A percentile compares a stretch with the other conserved stretches of the same genome.
phyloP scores from a whole-genome alignment of 163 green algal species.

The Scenedesmus sp. region DNA sequence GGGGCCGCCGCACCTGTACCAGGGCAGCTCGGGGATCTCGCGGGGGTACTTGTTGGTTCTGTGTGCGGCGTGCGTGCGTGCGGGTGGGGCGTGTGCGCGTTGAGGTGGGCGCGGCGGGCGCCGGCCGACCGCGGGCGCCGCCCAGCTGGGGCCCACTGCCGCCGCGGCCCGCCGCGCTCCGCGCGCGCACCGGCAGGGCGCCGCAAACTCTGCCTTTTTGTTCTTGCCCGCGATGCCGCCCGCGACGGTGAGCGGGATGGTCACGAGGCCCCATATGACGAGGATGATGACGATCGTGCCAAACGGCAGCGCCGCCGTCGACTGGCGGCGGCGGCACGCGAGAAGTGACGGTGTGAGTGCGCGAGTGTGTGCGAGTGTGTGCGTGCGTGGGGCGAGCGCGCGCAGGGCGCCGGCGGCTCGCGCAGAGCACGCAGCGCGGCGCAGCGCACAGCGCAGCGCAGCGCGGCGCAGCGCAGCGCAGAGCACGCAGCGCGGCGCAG shows the following conservation, averaged over 20 bases:
- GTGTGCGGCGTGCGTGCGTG: too few relatives aligned
- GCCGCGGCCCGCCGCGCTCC: too few relatives aligned
- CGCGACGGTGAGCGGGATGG: constrained; percentile 92
- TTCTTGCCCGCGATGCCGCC: constrained; percentile 97
- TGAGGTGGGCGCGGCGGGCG: too few relatives aligned
- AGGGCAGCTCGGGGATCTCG: constrained; percentile 94
- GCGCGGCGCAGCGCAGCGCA: background rate
- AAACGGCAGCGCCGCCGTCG: constrained; percentile 76
- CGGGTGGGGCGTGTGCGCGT: too few relatives aligned
- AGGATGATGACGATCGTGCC: constrained; percentile 91
- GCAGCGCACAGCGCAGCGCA: background rate
- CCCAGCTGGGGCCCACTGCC: too few relatives aligned
- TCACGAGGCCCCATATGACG: constrained; percentile 93
- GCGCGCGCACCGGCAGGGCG: constrained; percentile 81
- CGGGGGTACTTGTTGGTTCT: constrained; percentile 91
- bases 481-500: background rate
- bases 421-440: too few relatives aligned
- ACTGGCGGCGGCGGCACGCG: constrained; percentile 39
- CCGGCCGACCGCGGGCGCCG: too few relatives aligned
- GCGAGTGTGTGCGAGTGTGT: too few relatives aligned
- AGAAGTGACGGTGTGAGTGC: background rate
- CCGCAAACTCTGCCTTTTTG: constrained; percentile 74
- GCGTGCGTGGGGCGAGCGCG: too few relatives aligned
- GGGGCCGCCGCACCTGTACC: constrained; percentile 77
- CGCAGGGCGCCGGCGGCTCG: too few relatives aligned